Percentiles rank a stretch among this genome's conserved stretches.
phyloP scores from a whole-genome alignment of 2,329 filamentous ascomycete species.

The Leptographium lundbergii region DNA sequence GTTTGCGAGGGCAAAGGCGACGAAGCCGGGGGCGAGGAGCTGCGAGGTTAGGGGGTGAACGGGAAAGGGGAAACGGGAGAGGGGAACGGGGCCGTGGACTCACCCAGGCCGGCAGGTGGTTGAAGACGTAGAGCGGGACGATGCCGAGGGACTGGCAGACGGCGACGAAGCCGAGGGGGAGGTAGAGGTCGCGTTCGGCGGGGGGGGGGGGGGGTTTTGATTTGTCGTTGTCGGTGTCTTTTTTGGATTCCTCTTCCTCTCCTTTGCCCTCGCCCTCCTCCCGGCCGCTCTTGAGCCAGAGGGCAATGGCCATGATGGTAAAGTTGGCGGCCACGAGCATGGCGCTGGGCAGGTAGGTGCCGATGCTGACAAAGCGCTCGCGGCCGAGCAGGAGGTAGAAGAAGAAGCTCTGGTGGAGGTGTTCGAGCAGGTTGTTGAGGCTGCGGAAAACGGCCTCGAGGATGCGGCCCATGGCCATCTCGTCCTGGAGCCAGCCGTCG shows the following conservation, averaged over 20 bases:
- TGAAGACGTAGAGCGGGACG: constrained; percentile 78
- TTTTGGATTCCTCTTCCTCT: constrained; percentile 10
- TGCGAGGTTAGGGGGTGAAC: constrained; percentile 21
- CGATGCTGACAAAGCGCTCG: constrained; percentile 92
- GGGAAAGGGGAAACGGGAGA: too few relatives aligned
- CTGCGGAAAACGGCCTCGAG: constrained; percentile 86
- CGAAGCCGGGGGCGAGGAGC: constrained; percentile 48
- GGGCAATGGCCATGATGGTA: constrained; percentile 82
- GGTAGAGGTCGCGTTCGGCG: constrained; percentile 53
- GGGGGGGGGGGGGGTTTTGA: constrained; percentile 15
- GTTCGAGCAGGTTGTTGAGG: constrained; percentile 91
- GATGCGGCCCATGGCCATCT: constrained; percentile 85
- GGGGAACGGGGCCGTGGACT: too few relatives aligned
- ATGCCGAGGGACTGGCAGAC: constrained; percentile 64
- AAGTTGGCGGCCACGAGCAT: constrained; percentile 94
- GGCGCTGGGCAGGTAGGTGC: constrained; percentile 92
- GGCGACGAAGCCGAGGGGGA: constrained; percentile 62
- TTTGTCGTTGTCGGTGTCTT: constrained; percentile 2
- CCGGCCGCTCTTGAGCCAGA: constrained; percentile 85
- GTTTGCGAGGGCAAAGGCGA: constrained; percentile 42
- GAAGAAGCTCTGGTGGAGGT: constrained; percentile 98
- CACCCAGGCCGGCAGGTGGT: constrained; percentile 55
- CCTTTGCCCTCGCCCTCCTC: constrained; percentile 15
- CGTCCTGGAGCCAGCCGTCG: constrained; percentile 91
- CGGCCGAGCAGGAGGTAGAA: constrained; percentile 91